Base-by-base conservation (phyloP, 495 filamentous ascomycete genomes). In the Tuber calosporum region DNA sequence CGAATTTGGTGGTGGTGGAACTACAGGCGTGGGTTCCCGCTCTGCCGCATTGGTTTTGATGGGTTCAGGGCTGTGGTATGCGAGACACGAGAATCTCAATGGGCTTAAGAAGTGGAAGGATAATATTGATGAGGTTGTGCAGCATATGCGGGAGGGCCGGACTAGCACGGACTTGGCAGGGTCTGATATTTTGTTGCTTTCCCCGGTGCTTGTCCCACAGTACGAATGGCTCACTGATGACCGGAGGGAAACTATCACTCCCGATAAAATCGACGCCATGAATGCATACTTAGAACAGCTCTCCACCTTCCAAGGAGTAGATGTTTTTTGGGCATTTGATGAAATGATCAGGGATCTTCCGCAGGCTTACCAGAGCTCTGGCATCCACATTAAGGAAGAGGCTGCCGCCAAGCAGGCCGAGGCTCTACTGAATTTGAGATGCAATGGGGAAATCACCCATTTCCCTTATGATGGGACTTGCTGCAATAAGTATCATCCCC, bases 401-500 rank as follows among this genome's bases (percentile, higher is more conserved):
- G 83, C 88, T n/a, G 85, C 85, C 2, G 79, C 79, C 66, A 80
- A 78, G 67, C 86, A 86, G 79, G 85, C 86, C 8, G 86, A 90
- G 75, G 79, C 88, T 20, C 79, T 87, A 7, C 81, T 90, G 70
- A 90, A 90, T 72, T 74, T 86, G 38, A 86, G 84, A 73, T 90
- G 88, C 81, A 90, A 90, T 79, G 73, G 82, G 6, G 75, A 83
- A 39, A 74, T 81, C n/a, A 72, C 78, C 13, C 80, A 82, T 37
- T 85, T 85, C 75, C 85, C 85, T 1, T 85, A 85, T 76, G 83
- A 87, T 72, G 83, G 85, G 37, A 90, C 89, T 6, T 90, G 89
- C 81, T 90, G 89, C 76, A 85, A 81, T 67, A 82, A 78, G 40
- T 87, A 88, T 73, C 66, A 75, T 11, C 69, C 67, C 0, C 80